Percentiles rank a stretch among this genome's conserved stretches.
Conservation (phyloP, 306 rosid genomes). For the Prunus mume region DNA sequence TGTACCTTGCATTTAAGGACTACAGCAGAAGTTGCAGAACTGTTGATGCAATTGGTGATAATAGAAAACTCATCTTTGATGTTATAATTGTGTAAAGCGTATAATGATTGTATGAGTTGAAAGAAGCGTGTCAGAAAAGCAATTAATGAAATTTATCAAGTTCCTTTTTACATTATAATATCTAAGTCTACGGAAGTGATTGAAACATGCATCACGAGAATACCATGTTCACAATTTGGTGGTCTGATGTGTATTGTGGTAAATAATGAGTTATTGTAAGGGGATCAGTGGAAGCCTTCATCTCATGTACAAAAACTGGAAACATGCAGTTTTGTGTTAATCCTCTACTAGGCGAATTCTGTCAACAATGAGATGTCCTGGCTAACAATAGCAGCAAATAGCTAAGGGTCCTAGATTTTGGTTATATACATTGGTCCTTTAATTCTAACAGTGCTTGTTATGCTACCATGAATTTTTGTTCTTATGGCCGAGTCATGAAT, state of each 20-base stretch:
- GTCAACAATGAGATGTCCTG: background rate
- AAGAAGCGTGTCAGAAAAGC: background rate
- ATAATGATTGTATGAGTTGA: background rate
- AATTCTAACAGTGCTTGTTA: background rate
- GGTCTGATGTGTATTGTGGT: background rate
- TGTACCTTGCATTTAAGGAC: conserved; percentile 17
- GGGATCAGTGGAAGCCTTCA: background rate
- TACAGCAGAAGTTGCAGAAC: too few species aligned
- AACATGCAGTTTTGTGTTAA: background rate
- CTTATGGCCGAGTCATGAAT: background rate
- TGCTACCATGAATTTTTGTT: background rate
- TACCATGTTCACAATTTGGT: background rate
- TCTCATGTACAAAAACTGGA: background rate
- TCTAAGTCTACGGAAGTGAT: background rate
- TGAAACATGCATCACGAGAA: background rate
- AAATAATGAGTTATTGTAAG: background rate
- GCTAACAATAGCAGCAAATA: background rate
- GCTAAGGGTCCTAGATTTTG: background rate
- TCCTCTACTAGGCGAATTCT: background rate
- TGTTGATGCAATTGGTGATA: too few species aligned
- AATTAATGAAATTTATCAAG: background rate
- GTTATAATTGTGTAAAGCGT: background rate
- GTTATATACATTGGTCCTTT: background rate
- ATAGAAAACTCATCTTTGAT: background rate
- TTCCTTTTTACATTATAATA: background rate